Evolutionary conservation across 2,329 filamentous ascomycete species (phyloP), one percentile per base, ranked within the genome.

Genomic region (Madurella mycetomatis): DNA sequence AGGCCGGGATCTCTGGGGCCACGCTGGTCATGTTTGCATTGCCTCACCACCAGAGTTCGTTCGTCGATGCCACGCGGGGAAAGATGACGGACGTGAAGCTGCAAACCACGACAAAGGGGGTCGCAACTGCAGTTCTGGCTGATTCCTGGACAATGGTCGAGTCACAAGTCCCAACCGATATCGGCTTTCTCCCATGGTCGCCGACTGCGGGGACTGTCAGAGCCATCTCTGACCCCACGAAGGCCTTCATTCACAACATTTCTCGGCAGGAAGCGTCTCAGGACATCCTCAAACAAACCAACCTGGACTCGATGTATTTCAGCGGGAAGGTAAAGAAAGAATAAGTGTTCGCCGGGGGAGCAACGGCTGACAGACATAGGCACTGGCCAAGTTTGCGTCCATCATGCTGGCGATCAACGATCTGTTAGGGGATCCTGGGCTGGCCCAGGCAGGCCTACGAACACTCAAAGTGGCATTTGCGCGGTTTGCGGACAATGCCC

Each of bases 251-350:
- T 53, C 72, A 74, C 37, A 74, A 78, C 1, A 76, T 85, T 9
- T 87, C 90, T 1, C 75, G 78, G n/a, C 79, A 77, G 17, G 94
- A 99, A 68, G 74, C 95, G 1, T 79, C 82, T 1, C 86, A 94
- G 70, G 80, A 91, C 66, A 89, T 96, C 70, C 70, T 76, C n/a
- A 73, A 75, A 0, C 86, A 94, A 65, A 83, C 84, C 5, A 82
- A 94, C 59, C 75, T 89, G 37, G 82, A 92, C 67, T 95, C 90
- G 39, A 92, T 96, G 84, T 97, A 97, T 71, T 96, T 87, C 70
- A 88, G 88, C 62, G 94, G 94, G 62, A 97, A 92, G 76, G 87
- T 80, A 56, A 56, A 60, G 56, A 5, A 15, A 11, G n/a, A 2
- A 9, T 17, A 18, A 18, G 7, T 8, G 16, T 61, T 73, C n/a